Conservation (phyloP, 2,329 filamentous ascomycete species). For the Geosmithia morbida region DNA sequence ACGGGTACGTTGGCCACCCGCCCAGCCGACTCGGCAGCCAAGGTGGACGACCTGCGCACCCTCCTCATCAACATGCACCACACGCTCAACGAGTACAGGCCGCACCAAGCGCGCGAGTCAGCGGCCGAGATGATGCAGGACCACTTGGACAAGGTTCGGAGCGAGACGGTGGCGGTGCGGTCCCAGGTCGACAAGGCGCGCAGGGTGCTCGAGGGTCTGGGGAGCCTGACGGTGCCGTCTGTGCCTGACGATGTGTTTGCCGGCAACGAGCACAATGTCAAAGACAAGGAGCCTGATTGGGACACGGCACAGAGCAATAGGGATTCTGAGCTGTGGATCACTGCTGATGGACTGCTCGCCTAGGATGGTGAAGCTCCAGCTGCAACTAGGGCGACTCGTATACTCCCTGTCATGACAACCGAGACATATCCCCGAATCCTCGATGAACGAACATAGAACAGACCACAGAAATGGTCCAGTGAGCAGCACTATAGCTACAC, state of each 20-base stretch:
- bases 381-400: not conserved
- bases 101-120: slow-evolving; percentile 82
- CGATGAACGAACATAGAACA: not conserved
- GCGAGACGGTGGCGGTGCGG: slow-evolving; percentile 57
- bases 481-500: too few relatives aligned
- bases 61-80: slow-evolving; percentile 87
- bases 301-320: slow-evolving; percentile 7
- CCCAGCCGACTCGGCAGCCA: slow-evolving; percentile 42
- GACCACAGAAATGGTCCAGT: not conserved
- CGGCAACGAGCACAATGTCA: slow-evolving; percentile 5
- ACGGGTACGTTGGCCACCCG: slow-evolving; percentile 31
- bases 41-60: slow-evolving; percentile 65
- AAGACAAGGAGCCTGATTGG: slow-evolving; percentile 4
- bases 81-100: slow-evolving; percentile 84
- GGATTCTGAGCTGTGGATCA: slow-evolving; percentile 24
- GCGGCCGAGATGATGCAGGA: slow-evolving; percentile 80
- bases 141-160: slow-evolving; percentile 56
- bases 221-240: slow-evolving; percentile 22
- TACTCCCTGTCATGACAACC: not conserved
- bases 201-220: slow-evolving; percentile 56
- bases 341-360: slow-evolving; percentile 24
- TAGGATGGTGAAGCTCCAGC: slow-evolving; percentile 5
- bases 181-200: slow-evolving; percentile 59
- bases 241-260: slow-evolving; percentile 1
- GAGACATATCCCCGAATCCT: not conserved